Base-by-base conservation (phyloP, 2,329 filamentous ascomycete genomes). In the Moelleriella libera region DNA sequence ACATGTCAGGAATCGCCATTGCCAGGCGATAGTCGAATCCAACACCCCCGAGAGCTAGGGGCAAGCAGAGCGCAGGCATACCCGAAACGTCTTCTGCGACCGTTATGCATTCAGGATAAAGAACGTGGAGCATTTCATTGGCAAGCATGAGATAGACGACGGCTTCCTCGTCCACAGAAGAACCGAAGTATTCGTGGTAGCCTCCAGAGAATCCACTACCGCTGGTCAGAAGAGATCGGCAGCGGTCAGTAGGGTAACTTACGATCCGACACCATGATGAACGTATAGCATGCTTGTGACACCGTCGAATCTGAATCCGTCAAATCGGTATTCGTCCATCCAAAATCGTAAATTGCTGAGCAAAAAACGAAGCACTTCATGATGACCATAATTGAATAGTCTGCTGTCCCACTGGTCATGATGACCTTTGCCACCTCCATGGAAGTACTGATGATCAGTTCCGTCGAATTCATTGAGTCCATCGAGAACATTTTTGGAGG, bases 291-390 rank as follows among this genome's bases (percentile, higher is more conserved):
- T 98, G 68, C 89, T 96, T 1, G 92, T 98, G 46, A 98, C 92
- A 54, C 92, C 92, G 56, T 98, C 92, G 58, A 98, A 98, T 41
- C 92, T 80, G 75, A 97, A 98, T 29, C 92, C 92, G 60, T 98
- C 92, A 60, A 98, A 97, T 41, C 80, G 72, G 60, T 96, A 98
- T 67, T 96, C 89, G 48, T 97, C 90, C 89, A 98, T 97, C 89
- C 92, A 98, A 70, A 95, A 98, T 29, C 90, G 79, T 49, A 98
- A 68, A 62, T 98, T 98, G 64, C 89, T 96, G 30, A 98, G 72
- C 43, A 98, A 71, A 68, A 98, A 98, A n/a, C 92, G 80, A 62
- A 97, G 65, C 28, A 98, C 92, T 63, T 98, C 92, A 58, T 97
- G 88, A 58, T 80, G 80, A 31, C 89, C 90, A 61, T 97, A 98